These are phyloP conservation scores for Ceratobasidium sp. DNA, from an alignment of 1,284 basidiomycete species.

Conservation along the genomic window DNA sequence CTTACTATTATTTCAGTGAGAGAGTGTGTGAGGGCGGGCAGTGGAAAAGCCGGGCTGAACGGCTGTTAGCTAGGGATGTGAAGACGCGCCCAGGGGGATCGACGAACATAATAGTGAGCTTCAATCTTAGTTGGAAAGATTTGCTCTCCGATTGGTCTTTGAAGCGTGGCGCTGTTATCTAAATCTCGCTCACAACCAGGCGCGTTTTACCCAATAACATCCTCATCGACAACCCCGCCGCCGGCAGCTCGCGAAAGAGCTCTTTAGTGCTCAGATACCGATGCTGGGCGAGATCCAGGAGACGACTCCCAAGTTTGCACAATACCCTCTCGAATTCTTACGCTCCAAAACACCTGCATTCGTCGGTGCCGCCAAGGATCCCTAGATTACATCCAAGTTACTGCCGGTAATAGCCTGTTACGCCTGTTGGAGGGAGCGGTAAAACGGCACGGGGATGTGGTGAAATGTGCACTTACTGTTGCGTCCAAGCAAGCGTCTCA, in stretches of 20 bases:
- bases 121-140: too few relatives aligned
- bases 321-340: conserved; percentile 82
- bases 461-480: conserved; percentile 53
- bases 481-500: conserved; percentile 24
- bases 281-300: conserved; percentile 58
- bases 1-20: too few relatives aligned
- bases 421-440: conserved; percentile 51
- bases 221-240: conserved; percentile 89
- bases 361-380: conserved; percentile 80
- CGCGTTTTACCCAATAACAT: conserved; percentile 97
- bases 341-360: conserved; percentile 81
- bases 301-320: conserved; percentile 60
- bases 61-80: too few relatives aligned
- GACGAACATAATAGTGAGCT: too few relatives aligned
- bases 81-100: too few relatives aligned
- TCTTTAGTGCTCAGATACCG: conserved; percentile 62
- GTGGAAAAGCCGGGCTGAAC: too few relatives aligned
- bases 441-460: conserved; percentile 49
- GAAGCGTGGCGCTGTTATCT: conserved; percentile 92
- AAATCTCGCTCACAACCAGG: conserved; percentile 99
- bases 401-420: conserved; percentile 48
- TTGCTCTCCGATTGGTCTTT: conserved; percentile 44
- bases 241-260: conserved; percentile 76
- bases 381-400: conserved; percentile 76
- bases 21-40: too few relatives aligned